Percentiles rank a stretch among this genome's conserved stretches.
These are phyloP conservation scores for Colletotrichum eremochloae DNA, from an alignment of 2,329 filamentous ascomycete genomes.

Conservation along the genomic window DNA sequence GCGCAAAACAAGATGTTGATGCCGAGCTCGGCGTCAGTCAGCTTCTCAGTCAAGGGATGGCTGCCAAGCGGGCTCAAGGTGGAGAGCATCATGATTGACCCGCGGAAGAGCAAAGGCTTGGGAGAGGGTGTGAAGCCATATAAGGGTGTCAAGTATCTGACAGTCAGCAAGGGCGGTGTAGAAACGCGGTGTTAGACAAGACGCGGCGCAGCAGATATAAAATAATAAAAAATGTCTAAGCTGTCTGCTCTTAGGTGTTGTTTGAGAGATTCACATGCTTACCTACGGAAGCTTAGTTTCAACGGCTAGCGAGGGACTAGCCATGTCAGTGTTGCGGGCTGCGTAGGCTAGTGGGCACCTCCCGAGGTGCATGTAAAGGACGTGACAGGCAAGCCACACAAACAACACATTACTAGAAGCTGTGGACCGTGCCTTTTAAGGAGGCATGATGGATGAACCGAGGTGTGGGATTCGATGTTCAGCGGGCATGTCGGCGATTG, in stretches of 20 bases:
- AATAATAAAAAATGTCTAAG: constrained; percentile 30
- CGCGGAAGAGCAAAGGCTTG: constrained; percentile 86
- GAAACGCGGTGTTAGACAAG: constrained; percentile 69
- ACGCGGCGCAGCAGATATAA: constrained; percentile 14
- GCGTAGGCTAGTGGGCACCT: not conserved
- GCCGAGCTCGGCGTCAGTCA: constrained; percentile 82
- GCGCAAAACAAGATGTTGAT: constrained; percentile 82
- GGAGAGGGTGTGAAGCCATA: constrained; percentile 93
- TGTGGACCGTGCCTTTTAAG: not conserved
- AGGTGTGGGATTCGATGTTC: constrained; percentile 8
- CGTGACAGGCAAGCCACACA: constrained; percentile 9
- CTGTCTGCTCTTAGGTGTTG: not conserved
- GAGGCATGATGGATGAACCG: not conserved
- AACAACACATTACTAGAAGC: not conserved
- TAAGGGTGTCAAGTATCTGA: constrained; percentile 98
- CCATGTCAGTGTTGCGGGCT: constrained; percentile 6
- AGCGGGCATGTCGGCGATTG: constrained; percentile 7
- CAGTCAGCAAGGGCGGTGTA: constrained; percentile 75
- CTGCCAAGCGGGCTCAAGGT: constrained; percentile 76
- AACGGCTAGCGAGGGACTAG: constrained; percentile 31
- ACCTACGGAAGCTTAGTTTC: constrained; percentile 1
- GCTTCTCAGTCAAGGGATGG: constrained; percentile 79
- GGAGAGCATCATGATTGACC: constrained; percentile 76
- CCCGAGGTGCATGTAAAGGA: not conserved
- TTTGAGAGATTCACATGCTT: constrained; percentile 29